Evolutionary conservation across 2,329 filamentous ascomycete genomes (phyloP), one percentile per base, ranked within the genome.

Genomic region (Exophiala sideris): DNA sequence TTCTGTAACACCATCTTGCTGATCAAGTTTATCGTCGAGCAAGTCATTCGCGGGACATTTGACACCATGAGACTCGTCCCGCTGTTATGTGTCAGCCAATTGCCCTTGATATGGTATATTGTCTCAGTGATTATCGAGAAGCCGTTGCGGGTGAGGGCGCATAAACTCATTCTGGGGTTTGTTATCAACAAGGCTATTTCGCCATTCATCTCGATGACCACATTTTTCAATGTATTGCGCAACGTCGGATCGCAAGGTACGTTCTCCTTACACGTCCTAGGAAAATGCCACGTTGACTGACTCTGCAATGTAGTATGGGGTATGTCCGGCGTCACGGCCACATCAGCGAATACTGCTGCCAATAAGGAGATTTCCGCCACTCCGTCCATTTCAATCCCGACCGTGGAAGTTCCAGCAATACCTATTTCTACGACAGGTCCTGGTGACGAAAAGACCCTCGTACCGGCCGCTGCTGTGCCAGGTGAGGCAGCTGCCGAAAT

Each of bases 151-250:
- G 44, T 42, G n/a, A 39, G 50, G 9, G 21, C 51, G 10, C 54
- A 57, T 36, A 57, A 54, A 32, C 10, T 57, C 20, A 3, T 54
- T 8, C 32, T 54, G n/a, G 55, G 55, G 3, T 50, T 54, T 29
- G 48, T 33, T 40, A 54, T 57, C 41, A 57, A 57, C 21, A 48
- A 57, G 42, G 39, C 40, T n/a, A 39, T 57, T 8, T 47, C 51
- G 42, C 40, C 46, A 7, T 36, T 54, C 29, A 32, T 54, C 3
- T 57, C 50, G 4, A 45, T 54, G 24, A 48, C 48, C 16, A 45
- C 50, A 2, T 45, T 54, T 45, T 51, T 14, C 10, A 53, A 48
- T 11, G 54, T 56, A 8, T 34, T 44, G 12, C 38, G 41, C 4
- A 50, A 52, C 24, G 32, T 56, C 14, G 54, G 54, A 6, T 51